Evolutionary conservation across 306 rosid genomes (phyloP).

Genomic region (Cicer arietinum): DNA sequence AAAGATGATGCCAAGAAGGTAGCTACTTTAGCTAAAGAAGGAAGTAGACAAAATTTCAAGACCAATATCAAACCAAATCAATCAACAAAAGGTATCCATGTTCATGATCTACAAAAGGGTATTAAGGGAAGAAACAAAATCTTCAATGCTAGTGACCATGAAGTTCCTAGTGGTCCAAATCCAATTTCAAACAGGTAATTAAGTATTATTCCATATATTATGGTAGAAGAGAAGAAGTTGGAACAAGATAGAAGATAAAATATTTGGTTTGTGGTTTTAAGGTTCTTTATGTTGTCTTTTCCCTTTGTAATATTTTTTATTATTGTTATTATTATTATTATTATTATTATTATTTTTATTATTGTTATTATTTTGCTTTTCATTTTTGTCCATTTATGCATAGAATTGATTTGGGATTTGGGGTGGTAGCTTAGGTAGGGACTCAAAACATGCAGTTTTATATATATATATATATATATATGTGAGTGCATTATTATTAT

Average conservation of each 20-base stretch:
- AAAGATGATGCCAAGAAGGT: constrained; percentile 38
- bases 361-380: constrained; percentile 30
- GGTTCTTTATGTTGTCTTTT: constrained; percentile 34
- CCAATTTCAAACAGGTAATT: constrained; percentile 88
- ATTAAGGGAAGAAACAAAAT: constrained; percentile 45
- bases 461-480: background rate
- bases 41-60: constrained; percentile 34
- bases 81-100: constrained; percentile 17
- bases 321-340: constrained; percentile 3
- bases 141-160: constrained; percentile 68
- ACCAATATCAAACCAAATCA: constrained; percentile 5
- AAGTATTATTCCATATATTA: constrained; percentile 43
- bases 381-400: constrained; percentile 30
- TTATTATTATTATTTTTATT: constrained; percentile 12
- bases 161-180: constrained; percentile 94
- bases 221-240: background rate
- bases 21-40: constrained; percentile 42
- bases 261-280: constrained; percentile 41
- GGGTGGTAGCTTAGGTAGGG: constrained; percentile 38
- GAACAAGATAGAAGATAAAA: background rate
- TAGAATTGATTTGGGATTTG: constrained; percentile 29
- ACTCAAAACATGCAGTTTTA: constrained; percentile 46
- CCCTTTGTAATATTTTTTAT: background rate
- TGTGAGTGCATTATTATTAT: constrained; percentile 50
- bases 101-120: constrained; percentile 35